A percentile compares a stretch with the other conserved stretches of the same genome.
Evolutionary conservation across 352 stramenopile species (phyloP).

Genomic region (Globisporangium iwayamae): DNA sequence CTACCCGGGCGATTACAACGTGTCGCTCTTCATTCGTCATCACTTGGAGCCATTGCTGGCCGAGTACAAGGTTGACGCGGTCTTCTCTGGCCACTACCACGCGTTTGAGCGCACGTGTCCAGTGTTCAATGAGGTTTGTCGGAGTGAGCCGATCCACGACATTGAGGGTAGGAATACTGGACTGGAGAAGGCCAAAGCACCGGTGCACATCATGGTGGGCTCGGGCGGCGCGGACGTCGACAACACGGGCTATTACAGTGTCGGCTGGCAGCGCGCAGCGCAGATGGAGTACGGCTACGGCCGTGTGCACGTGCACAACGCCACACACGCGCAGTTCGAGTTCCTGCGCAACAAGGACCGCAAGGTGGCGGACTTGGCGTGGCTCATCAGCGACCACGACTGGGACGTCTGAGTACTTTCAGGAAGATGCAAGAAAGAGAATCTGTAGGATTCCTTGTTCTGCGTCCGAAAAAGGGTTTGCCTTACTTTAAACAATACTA

Average conservation of each 20-base stretch:
- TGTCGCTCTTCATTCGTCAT: conserved; percentile 75
- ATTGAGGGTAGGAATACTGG: neutral
- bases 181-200: conserved; percentile 30
- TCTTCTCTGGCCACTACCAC: conserved; percentile 91
- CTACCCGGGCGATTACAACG: conserved; percentile 47
- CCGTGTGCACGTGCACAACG: conserved; percentile 64
- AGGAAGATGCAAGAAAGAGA: no score
- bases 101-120: conserved; percentile 89
- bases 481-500: no score
- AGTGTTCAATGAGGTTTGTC: conserved; percentile 71
- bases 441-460: no score
- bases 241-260: conserved; percentile 45
- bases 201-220: conserved; percentile 84
- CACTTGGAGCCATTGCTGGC: conserved; percentile 89
- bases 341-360: conserved; percentile 54
- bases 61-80: conserved; percentile 85
- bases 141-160: conserved; percentile 36
- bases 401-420: conserved; percentile 17
- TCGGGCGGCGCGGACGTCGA: conserved; percentile 80
- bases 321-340: conserved; percentile 61
- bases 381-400: conserved; percentile 40
- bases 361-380: conserved; percentile 9
- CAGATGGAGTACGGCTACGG: conserved; percentile 64
- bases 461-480: no score
- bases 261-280: conserved; percentile 61